Base-by-base conservation (phyloP, 108 stramenopile genomes). In the Nitzschia sp. region DNA sequence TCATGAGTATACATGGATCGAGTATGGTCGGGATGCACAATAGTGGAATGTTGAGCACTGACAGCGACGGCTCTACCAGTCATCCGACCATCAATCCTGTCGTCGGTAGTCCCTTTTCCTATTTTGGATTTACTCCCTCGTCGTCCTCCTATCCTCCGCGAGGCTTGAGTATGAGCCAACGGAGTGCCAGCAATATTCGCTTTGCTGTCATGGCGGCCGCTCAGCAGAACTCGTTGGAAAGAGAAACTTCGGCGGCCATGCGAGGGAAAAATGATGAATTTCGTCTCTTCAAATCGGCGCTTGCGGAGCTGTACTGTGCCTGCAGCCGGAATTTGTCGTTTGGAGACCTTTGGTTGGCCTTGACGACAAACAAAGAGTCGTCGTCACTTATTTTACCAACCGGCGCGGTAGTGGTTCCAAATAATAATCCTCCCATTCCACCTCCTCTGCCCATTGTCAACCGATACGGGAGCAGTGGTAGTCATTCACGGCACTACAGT, bases 301-400 rank as follows among this genome's bases (percentile, higher is more conserved):
- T 93, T 23, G 78, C 80, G 1, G 77, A 79, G 74, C 58, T 93
- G n/a, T 93, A 85, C 47, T 73, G 67, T 46, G 82, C 85, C 28
- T 90, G 87, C 47, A 72, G 68, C 35, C 80, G 92, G 28, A 69
- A 73, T 26, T 26, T 71, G 19, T 78, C 85, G 19, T 83, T 93
- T 61, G 87, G 92, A 9, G 92, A 93, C 13, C 50, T 85, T 22
- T 85, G 86, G 63, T 44, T 84, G 27, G 32, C 66, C 6, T 46
- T 82, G 26, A 63, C 68, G 2, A 41, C 6, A 41, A 13, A 41
- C 38, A 13, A 9, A 41, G 9, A 6, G 38, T 13, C 38, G 38
- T 13, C 38, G n/a, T n/a, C n/a, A n/a, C n/a, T n/a, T n/a, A n/a
- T n/a, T n/a, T n/a, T n/a, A n/a, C n/a, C n/a, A 41, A 9, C 38